Conservation (phyloP, 495 filamentous ascomycete species). For the Thozetella sp. region DNA sequence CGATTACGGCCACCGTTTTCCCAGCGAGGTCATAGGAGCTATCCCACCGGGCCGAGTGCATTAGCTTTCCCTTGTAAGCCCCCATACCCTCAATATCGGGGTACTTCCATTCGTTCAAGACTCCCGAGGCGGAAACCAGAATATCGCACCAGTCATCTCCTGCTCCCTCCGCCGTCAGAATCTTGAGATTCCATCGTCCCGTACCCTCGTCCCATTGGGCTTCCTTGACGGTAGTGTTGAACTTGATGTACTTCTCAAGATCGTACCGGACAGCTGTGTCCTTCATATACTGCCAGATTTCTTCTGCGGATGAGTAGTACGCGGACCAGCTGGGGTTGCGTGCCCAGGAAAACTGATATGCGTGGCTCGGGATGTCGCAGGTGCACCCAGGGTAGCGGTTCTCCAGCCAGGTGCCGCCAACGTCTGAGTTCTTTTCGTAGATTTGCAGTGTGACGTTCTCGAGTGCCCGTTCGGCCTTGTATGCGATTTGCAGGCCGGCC, state of each 20-base stretch:
- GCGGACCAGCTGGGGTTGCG: slow-evolving; percentile 33
- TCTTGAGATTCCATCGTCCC: slow-evolving; percentile 24
- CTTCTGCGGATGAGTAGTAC: slow-evolving; percentile 24
- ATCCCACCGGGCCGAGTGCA: slow-evolving; percentile 55
- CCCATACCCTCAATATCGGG: slow-evolving; percentile 42
- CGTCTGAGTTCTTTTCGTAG: slow-evolving; percentile 62
- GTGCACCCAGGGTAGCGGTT: slow-evolving; percentile 59
- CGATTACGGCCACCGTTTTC: slow-evolving; percentile 39
- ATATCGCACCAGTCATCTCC: slow-evolving; percentile 16
- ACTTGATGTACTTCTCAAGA: slow-evolving; percentile 25
- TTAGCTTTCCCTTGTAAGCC: slow-evolving; percentile 38
- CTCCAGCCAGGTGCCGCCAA: slow-evolving; percentile 64
- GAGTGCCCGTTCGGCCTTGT: slow-evolving; percentile 12
- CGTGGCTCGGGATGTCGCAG: slow-evolving; percentile 25
- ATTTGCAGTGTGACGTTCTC: slow-evolving; percentile 31
- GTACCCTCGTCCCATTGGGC: slow-evolving; percentile 20
- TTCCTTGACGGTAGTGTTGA: slow-evolving; percentile 18
- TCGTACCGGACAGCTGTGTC: slow-evolving; percentile 24
- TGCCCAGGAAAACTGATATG: slow-evolving; percentile 39
- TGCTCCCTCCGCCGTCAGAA: slow-evolving; percentile 11
- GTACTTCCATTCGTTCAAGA: slow-evolving; percentile 42
- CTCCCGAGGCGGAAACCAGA: slow-evolving; percentile 12
- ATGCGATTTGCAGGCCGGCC: slow-evolving; percentile 13
- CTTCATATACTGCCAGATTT: slow-evolving; percentile 30
- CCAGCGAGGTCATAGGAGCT: slow-evolving; percentile 38